A percentile compares a stretch with the other conserved stretches of the same genome.
phyloP scores from a whole-genome alignment of 2,329 filamentous ascomycete genomes.

The Escovopsis sp. region DNA sequence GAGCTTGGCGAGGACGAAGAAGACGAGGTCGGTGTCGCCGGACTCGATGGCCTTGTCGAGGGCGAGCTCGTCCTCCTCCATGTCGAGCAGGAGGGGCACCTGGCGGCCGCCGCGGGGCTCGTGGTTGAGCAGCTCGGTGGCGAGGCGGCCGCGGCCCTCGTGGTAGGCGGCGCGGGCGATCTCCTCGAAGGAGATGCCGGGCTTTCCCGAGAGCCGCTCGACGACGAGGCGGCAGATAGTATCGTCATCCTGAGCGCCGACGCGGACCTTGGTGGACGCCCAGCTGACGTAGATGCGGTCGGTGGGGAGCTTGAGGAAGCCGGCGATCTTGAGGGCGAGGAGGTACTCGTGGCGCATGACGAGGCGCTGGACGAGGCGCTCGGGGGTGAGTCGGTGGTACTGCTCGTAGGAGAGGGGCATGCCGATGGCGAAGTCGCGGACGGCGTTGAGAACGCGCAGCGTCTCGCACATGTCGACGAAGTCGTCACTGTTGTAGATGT shows the following conservation, averaged over 20 bases:
- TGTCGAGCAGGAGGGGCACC: constrained; percentile 79
- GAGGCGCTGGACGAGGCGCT: constrained; percentile 71
- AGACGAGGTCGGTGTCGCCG: constrained; percentile 85
- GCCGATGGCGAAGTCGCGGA: constrained; percentile 81
- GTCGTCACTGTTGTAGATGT: constrained; percentile 95
- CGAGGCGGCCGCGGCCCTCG: constrained; percentile 76
- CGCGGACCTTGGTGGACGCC: constrained; percentile 85
- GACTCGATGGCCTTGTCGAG: constrained; percentile 94
- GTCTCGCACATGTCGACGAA: constrained; percentile 98
- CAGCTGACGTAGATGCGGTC: constrained; percentile 92
- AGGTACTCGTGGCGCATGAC: constrained; percentile 85
- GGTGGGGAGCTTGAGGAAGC: constrained; percentile 71
- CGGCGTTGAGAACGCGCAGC: constrained; percentile 79
- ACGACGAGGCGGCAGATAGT: constrained; percentile 77
- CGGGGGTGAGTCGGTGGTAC: constrained; percentile 78
- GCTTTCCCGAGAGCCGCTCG: constrained; percentile 69
- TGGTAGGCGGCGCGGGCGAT: constrained; percentile 90
- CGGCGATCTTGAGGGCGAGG: constrained; percentile 73
- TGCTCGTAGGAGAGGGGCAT: constrained; percentile 87
- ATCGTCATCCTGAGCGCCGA: constrained; percentile 74
- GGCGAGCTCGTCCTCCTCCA: constrained; percentile 91
- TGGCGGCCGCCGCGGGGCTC: constrained; percentile 92
- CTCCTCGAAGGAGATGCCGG: constrained; percentile 87
- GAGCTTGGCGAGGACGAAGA: constrained; percentile 72
- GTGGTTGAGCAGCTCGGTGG: constrained; percentile 81